Base-by-base conservation (phyloP, 1,284 basidiomycete genomes). In the Schizophyllum amplum region DNA sequence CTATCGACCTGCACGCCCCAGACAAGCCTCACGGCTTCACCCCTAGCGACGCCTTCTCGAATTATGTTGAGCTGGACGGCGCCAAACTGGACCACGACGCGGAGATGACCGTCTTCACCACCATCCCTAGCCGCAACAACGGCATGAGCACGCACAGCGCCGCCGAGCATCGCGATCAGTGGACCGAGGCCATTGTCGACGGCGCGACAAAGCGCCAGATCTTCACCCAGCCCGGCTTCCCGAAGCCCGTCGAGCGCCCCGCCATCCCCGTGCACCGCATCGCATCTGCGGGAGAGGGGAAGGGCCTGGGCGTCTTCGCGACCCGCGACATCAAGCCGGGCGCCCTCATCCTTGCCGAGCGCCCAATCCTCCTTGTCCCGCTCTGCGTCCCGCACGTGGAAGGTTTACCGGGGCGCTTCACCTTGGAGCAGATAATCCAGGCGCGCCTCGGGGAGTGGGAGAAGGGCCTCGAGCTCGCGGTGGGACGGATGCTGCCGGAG, bases 261-360 rank as follows among this genome's bases (percentile, higher is more conserved):
- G n/a, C 33, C n/a, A 22, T 23, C 7, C 33, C 55, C 0, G 24
- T 23, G 23, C 50, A 49, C 0, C 50, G 57, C 24, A 54, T 62
- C 47, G 26, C 1, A 4, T 4, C 52, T 2, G 33, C 51, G 1
- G 52, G 50, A 50, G 58, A 58, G 5, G 59, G 59, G 17, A 63
- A 60, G 52, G 63, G 60, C 17, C 49, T 52, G 5, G 63, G 63
- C 21, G 23, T 64, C n/a, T 57, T 61, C 23, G 58, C 58, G 24
- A 63, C 54, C 1, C 42, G 52, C 15, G 20, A 24, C 24, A 48
- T 63, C 27, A 11, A 13, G 7, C 24, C 26, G 13, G 58, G 59
- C 51, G 58, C 61, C 4, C 53, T 64, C 1, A 56, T 64, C 25
- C 21, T 61, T 11, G 53, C 54, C 48, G 63, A 64, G 54, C 61